Conservation (phyloP, 176 grass and related monocot genomes). For the Cenchrus purpureus region DNA sequence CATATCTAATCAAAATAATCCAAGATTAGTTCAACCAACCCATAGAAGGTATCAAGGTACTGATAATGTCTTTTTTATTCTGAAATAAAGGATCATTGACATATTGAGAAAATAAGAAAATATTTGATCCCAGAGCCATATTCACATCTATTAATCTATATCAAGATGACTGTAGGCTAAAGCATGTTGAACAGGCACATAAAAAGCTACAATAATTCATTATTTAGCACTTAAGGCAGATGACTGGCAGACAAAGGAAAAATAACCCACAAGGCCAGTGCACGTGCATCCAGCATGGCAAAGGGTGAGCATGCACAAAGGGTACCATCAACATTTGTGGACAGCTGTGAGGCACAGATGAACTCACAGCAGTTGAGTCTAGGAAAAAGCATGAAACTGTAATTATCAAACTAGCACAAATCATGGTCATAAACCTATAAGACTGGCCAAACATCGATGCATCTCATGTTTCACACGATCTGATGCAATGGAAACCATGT, state of each 20-base stretch:
- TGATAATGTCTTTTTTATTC: neutral
- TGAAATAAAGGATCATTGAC: neutral
- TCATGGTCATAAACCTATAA: neutral
- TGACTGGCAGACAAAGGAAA: neutral
- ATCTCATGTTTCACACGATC: neutral
- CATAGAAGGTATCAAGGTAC: neutral
- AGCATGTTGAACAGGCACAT: neutral
- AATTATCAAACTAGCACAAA: neutral
- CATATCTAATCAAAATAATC: conserved; percentile 42
- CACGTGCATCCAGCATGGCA: neutral
- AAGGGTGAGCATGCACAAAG: neutral
- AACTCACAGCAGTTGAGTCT: neutral
- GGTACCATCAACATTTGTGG: neutral
- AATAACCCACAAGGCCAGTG: neutral
- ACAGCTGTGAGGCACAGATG: neutral
- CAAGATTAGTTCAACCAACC: conserved; percentile 26
- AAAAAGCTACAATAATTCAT: neutral
- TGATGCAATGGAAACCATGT: neutral
- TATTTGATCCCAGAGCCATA: neutral
- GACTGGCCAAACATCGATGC: neutral
- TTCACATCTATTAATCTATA: neutral
- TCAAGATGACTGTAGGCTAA: neutral
- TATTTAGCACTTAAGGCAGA: neutral
- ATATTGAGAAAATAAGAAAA: neutral
- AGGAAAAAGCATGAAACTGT: conserved; percentile 2